Conservation (phyloP, 83 land plant species). For the Picea abies region DNA sequence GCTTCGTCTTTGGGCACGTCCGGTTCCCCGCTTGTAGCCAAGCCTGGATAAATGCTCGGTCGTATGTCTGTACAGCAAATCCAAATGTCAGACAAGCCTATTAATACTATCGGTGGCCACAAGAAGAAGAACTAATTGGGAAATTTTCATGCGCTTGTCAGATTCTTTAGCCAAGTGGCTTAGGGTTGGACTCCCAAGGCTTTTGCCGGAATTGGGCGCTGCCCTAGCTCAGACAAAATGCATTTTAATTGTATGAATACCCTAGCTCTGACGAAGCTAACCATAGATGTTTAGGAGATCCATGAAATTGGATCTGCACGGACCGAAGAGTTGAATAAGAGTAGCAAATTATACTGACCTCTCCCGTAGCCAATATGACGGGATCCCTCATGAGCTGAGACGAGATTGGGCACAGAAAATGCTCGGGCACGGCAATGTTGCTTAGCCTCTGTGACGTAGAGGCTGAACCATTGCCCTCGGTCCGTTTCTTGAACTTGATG, state of each 20-base stretch:
- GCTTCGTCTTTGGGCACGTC: constrained; percentile 81
- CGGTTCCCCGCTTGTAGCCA: constrained; percentile 71
- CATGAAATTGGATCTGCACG: background rate
- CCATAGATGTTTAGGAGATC: too few relatives aligned
- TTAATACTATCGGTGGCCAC: too few relatives aligned
- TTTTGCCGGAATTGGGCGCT: too few relatives aligned
- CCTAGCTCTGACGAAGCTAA: background rate
- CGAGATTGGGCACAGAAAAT: constrained; percentile 73
- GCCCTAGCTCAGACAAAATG: too few relatives aligned
- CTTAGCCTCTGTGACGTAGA: background rate
- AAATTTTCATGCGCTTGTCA: too few relatives aligned
- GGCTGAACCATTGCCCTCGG: background rate
- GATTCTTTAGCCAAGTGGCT: too few relatives aligned
- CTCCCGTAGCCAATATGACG: constrained; percentile 69
- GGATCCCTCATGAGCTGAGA: constrained; percentile 78
- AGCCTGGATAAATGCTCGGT: constrained; percentile 63
- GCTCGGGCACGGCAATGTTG: constrained; percentile 35
- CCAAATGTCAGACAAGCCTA: background rate
- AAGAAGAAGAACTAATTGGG: too few relatives aligned
- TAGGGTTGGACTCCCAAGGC: too few relatives aligned
- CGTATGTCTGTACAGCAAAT: constrained; percentile 54
- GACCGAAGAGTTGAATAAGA: background rate
- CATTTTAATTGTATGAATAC: background rate
- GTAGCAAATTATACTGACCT: constrained; percentile 24
- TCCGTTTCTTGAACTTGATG: background rate